Evolutionary conservation across 805 yeast genomes (phyloP).

Genomic region (Yarrowia divulgata): DNA sequence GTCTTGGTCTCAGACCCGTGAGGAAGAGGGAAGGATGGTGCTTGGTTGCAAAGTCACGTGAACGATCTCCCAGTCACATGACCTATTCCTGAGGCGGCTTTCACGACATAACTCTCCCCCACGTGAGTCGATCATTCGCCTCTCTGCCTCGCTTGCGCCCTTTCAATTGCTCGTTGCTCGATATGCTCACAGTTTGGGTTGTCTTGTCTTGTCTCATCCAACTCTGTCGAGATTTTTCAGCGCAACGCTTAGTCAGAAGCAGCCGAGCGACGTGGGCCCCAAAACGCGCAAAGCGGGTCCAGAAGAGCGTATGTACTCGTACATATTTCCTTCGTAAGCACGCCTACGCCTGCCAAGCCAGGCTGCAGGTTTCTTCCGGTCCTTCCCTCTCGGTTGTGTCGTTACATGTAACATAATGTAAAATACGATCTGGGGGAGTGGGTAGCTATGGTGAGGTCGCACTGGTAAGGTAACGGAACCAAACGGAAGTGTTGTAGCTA

Average conservation of each 20-base stretch:
- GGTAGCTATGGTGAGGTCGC: neutral
- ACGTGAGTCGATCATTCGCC: neutral
- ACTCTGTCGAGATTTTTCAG: constrained; percentile 5
- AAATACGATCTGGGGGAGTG: neutral
- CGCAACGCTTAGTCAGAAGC: constrained; percentile 13
- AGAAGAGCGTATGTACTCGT: neutral
- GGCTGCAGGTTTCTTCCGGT: constrained; percentile 1
- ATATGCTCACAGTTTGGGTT: constrained; percentile 27
- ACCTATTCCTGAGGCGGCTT: neutral
- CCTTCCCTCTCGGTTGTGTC: constrained; percentile 3
- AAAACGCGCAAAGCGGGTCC: neutral
- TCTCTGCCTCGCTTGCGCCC: neutral
- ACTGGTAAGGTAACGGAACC: constrained; percentile 14
- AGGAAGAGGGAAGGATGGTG: too few relatives aligned
- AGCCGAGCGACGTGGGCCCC: too few relatives aligned
- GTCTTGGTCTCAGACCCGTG: neutral
- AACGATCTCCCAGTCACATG: neutral
- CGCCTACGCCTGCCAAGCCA: constrained; percentile 4
- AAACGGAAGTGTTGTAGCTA: neutral
- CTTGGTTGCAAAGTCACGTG: neutral
- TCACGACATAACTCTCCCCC: neutral
- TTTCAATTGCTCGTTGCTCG: constrained; percentile 1
- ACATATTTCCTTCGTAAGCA: neutral
- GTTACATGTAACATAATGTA: constrained; percentile 31
- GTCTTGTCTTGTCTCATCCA: neutral